Evolutionary conservation across 2,329 filamentous ascomycete species (phyloP).

Genomic region (Grosmannia penicillata): DNA sequence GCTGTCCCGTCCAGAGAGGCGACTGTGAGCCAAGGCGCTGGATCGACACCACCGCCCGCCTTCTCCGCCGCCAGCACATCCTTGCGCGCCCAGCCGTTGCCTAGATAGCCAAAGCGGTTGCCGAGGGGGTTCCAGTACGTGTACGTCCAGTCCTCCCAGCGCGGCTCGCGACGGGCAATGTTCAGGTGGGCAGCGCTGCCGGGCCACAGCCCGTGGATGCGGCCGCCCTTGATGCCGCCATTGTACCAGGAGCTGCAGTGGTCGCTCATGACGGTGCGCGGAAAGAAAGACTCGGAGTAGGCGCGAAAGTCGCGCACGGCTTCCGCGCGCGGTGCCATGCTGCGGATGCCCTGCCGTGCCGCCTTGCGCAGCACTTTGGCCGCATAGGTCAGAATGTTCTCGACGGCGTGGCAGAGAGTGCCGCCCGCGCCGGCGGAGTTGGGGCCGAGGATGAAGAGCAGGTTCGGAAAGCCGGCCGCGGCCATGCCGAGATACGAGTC

Average conservation of each 20-base stretch:
- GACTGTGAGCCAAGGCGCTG: no score
- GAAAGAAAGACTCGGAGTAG: conserved; percentile 6
- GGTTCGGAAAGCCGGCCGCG: conserved; percentile 15
- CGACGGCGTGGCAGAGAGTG: conserved; percentile 8
- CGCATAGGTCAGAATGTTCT: conserved; percentile 8
- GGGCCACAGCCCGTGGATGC: conserved; percentile 8
- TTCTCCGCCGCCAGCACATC: no score
- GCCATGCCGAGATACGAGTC: conserved; percentile 15
- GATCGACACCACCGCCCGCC: no score
- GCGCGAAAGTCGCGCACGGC: conserved; percentile 11
- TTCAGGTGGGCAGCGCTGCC: conserved; percentile 7
- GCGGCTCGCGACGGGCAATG: neutral
- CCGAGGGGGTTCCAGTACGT: neutral
- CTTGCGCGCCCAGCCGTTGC: no score
- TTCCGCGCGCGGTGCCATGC: conserved; percentile 6
- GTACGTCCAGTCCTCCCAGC: conserved; percentile 9
- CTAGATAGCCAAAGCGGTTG: conserved; percentile 7
- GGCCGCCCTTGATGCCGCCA: conserved; percentile 1
- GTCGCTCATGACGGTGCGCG: conserved; percentile 5
- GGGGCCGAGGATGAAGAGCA: conserved; percentile 13
- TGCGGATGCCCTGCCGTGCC: conserved; percentile 5
- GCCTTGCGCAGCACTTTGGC: conserved; percentile 11
- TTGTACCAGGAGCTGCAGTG: conserved; percentile 11
- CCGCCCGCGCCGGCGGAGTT: conserved; percentile 8
- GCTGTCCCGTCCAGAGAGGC: no score